Evolutionary conservation across 1,284 basidiomycete species (phyloP), one percentile per base, ranked within the genome.

Genomic region (Pyrrhoderma noxium): DNA sequence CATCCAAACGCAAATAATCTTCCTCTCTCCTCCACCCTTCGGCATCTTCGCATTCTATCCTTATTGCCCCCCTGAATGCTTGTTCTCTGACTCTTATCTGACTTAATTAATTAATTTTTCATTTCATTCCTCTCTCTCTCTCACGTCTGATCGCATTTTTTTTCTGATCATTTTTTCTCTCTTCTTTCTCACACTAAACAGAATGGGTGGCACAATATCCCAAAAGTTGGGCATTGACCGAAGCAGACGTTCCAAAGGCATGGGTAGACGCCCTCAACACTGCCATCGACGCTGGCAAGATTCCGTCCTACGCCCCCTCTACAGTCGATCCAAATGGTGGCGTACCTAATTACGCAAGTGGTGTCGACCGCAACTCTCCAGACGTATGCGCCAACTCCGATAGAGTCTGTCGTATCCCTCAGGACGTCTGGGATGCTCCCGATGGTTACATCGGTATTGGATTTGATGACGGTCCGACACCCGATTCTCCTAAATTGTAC

Each of bases 401-500:
- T 66, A 76, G 49, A 18, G 55, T 81, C 59, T 91, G 89, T 64
- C 61, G 67, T 42, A 75, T 70, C 50, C 57, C 71, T 2, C 78
- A 66, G 14, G 82, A 87, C 58, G 61, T 87, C 47, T 89, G 83
- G 83, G 78, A 89, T 58, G 83, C 79, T 2, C 87, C 86, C 1
- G 61, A 72, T 35, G 79, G 79, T 22, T 62, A 70, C 25, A 67
- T 87, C 56, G 82, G 68, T 2, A 70, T 77, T 45, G 72, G 79
- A 49, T 89, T 90, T 62, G 90, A 93, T 62, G 90, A 93, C 63
- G 90, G 90, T 3, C 90, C 90, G 0, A 70, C 74, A 25, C 23
- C 63, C 54, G 56, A 66, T 2, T 71, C 71, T 0, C 60, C 65
- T 18, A 54, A 52, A 37, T 69, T 84, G 16, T 77, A 79, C 62